These are phyloP conservation scores for Suillus weaverae DNA, from an alignment of 768 basidiomycete species.

Conservation along the genomic window DNA sequence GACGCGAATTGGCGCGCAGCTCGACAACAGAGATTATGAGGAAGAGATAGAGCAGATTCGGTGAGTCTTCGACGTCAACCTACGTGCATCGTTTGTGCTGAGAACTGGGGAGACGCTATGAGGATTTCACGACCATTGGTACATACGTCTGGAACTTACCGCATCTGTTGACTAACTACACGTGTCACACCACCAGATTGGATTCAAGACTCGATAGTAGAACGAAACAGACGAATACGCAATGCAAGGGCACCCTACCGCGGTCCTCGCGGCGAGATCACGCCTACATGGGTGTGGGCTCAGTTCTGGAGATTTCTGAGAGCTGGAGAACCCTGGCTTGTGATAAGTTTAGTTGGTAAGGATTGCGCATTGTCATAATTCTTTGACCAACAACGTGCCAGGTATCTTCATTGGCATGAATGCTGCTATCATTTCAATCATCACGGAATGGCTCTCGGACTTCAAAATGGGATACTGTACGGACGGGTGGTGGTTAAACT, in stretches of 20 bases:
- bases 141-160: constrained; percentile 24
- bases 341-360: constrained; percentile 88
- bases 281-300: constrained; percentile 59
- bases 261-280: constrained; percentile 50
- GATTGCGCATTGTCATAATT: background rate
- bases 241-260: constrained; percentile 45
- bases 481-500: constrained; percentile 98
- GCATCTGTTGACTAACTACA: constrained; percentile 12
- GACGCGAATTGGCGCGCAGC: constrained; percentile 22
- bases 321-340: constrained; percentile 88
- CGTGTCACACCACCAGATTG: constrained; percentile 61
- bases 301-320: constrained; percentile 59
- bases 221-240: constrained; percentile 76
- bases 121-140: constrained; percentile 96
- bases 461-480: constrained; percentile 97
- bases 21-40: constrained; percentile 45
- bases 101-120: constrained; percentile 67
- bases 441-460: constrained; percentile 97
- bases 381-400: constrained; percentile 28
- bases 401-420: constrained; percentile 91
- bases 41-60: constrained; percentile 70
- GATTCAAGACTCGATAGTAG: constrained; percentile 93
- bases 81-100: constrained; percentile 11
- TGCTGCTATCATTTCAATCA: constrained; percentile 92
- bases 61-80: constrained; percentile 34